Evolutionary conservation across 2,329 filamentous ascomycete species (phyloP).

Genomic region (Ophiostoma himal-ulmi): DNA sequence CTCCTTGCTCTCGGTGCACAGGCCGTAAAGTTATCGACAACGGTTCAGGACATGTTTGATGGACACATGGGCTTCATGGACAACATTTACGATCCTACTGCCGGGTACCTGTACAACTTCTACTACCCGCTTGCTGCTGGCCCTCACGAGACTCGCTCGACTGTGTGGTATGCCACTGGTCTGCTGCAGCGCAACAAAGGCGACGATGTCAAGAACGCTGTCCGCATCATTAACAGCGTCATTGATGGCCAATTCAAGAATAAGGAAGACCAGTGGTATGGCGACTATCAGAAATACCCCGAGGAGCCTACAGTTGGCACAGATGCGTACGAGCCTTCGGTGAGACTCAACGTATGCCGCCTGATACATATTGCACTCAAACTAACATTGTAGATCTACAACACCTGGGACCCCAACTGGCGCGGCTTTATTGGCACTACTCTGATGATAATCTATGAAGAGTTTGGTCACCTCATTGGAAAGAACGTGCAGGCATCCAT

Average conservation of each 20-base stretch:
- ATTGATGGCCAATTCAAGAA: slow-evolving; percentile 49
- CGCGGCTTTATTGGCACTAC: slow-evolving; percentile 57
- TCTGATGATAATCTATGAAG: slow-evolving; percentile 53
- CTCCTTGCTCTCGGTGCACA: not conserved
- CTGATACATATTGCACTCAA: not conserved
- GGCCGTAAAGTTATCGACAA: slow-evolving; percentile 10
- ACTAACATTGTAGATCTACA: slow-evolving; percentile 41
- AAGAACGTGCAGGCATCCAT: slow-evolving; percentile 39
- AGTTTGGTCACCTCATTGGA: slow-evolving; percentile 46
- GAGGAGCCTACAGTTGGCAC: slow-evolving; percentile 55
- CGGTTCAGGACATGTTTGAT: slow-evolving; percentile 37
- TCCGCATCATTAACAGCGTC: slow-evolving; percentile 38
- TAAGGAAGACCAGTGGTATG: slow-evolving; percentile 46
- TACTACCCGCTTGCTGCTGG: slow-evolving; percentile 40
- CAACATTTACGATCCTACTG: slow-evolving; percentile 45
- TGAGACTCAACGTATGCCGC: not conserved
- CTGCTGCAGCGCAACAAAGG: slow-evolving; percentile 50
- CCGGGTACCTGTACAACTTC: slow-evolving; percentile 50
- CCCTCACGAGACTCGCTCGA: slow-evolving; percentile 54
- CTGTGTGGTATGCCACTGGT: slow-evolving; percentile 55
- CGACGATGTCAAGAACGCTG: slow-evolving; percentile 20
- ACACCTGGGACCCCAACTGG: slow-evolving; percentile 60
- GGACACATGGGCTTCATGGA: slow-evolving; percentile 53
- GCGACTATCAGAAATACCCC: slow-evolving; percentile 48
- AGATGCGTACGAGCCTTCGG: slow-evolving; percentile 36